Base-by-base conservation (phyloP, 208 protist genomes). In the Zelonia costaricensis region DNA sequence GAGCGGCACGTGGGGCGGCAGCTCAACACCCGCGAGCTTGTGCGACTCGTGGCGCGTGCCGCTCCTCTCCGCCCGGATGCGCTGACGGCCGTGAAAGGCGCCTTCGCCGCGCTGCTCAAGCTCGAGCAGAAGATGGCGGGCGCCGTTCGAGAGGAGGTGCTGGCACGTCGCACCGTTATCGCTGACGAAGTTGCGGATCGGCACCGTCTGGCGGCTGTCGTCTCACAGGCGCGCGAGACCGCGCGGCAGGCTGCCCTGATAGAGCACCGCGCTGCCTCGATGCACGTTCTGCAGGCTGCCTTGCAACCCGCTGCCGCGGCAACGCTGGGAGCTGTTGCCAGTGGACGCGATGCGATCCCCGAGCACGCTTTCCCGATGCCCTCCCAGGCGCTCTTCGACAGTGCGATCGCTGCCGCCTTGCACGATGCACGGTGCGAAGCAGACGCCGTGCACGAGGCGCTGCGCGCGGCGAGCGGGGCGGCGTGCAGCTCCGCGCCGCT, bases 1-100 rank as follows among this genome's bases (percentile, higher is more conserved):
- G 47, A 64, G 36, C 45, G 58, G 1, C 28, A 54, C 16, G 58
- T 64, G 3, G 58, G 58, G 3, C 22, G 36, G 47, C 45, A 35
- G 13, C 12, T 64, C 13, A 2, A 25, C 5, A 46, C 47, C 23
- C 45, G 35, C 1, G 58, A 64, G n/a, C 27, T 64, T 0, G 58
- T 55, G 36, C 47, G 35, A 1, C 45, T 64, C 23, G 36, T 55
- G 22, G 27, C 47, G 7, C 58, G 47, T 28, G 58, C 58, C 0
- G 58, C 46, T 2, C 36, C 58, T 2, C 58, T 64, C 23, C 46
- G 35, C 36, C 33, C 46, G 0, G 13, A 51, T 10, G 47, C 46
- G 36, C 47, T 52, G 25, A 16, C 9, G 2, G 23, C 33, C n/a
- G 7, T 64, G 9, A 44, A 47, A 27, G 12, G 3, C 0, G 46